Conservation (phyloP, 2,329 filamentous ascomycete species). For the Exophiala sp. region DNA sequence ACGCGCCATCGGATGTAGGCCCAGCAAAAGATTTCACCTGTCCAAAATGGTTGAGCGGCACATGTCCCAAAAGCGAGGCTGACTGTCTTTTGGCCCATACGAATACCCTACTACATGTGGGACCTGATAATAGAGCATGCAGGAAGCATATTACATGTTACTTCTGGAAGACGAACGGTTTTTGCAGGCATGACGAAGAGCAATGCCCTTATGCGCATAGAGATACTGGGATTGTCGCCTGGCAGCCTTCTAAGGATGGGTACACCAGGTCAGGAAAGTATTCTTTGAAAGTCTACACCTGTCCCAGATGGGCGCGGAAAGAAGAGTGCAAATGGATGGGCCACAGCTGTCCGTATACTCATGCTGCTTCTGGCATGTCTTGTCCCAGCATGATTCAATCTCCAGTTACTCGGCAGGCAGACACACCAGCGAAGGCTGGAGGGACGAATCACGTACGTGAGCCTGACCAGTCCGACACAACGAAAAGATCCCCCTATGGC, state of each 20-base stretch:
- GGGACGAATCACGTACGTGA: neutral
- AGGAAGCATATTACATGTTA: slow-evolving; percentile 22
- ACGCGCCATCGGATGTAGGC: neutral
- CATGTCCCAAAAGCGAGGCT: slow-evolving; percentile 1
- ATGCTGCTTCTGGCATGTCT: neutral
- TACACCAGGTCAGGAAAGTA: neutral
- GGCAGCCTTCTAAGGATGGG: slow-evolving; percentile 7
- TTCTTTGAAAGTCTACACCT: slow-evolving; percentile 10
- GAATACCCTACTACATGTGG: slow-evolving; percentile 20
- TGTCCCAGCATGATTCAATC: slow-evolving; percentile 14
- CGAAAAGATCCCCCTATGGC: too few species aligned
- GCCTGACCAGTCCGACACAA: too few species aligned
- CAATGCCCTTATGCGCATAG: slow-evolving; percentile 18
- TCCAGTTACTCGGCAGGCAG: too few species aligned
- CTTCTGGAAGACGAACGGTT: slow-evolving; percentile 11
- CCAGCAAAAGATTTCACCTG: slow-evolving; percentile 22
- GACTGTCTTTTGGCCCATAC: slow-evolving; percentile 15
- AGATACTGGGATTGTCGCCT: slow-evolving; percentile 16
- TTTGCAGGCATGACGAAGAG: slow-evolving; percentile 3
- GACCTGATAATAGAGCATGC: slow-evolving; percentile 4
- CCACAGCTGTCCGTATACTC: slow-evolving; percentile 8
- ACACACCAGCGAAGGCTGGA: too few species aligned
- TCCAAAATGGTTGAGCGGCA: slow-evolving; percentile 1
- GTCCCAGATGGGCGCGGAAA: slow-evolving; percentile 11
- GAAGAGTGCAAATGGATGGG: neutral